Base-by-base conservation (phyloP, 169 alveolate genomes). In the Plasmodium fragile region DNA sequence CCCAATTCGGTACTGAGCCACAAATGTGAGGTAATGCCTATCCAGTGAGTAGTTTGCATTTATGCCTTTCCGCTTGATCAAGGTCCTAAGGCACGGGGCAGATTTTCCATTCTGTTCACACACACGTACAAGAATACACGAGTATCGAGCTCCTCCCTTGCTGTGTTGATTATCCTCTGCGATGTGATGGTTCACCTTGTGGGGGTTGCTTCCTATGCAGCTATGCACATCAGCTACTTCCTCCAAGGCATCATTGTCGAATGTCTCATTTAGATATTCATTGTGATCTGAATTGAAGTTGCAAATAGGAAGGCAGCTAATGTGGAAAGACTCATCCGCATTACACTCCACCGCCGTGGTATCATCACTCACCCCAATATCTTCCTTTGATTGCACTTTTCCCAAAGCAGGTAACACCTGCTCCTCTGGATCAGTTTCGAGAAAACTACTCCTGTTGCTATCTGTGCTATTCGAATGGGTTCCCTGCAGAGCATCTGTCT, bases 31-130 rank as follows among this genome's bases (percentile, higher is more conserved):
- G 28, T 77, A 87, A 36, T 77, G 28, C 28, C 80, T 69, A n/a
- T 77, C 87, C 34, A 77, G 10, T 7, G 81, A 77, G 49, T 87
- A 87, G 70, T 87, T 87, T 28, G 52, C 45, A 28, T 77, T 59
- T 36, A 65, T 34, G 10, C 34, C 80, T 32, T 43, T 72, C 77
- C 83, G 72, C 30, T 28, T 83, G 45, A 72, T 71, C 41, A 72
- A 28, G 7, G 77, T 34, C 55, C 39, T 59, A 25, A 0, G 16
- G 6, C 30, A 32, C 6, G 43, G 13, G 28, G 69, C 10, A 41
- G 41, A 41, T 25, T 69, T 69, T n/a, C n/a, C 32, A 69, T 70
- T 70, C n/a, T 39, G 10, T 4, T 69, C 45, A 70, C 52, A 32
- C 36, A 69, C 22, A 25, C n/a, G 81, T 28, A 82, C 39, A 16